Percentiles rank a stretch among this genome's conserved stretches.
Conservation (phyloP, 768 basidiomycete species). For the Kwoniella pini region DNA sequence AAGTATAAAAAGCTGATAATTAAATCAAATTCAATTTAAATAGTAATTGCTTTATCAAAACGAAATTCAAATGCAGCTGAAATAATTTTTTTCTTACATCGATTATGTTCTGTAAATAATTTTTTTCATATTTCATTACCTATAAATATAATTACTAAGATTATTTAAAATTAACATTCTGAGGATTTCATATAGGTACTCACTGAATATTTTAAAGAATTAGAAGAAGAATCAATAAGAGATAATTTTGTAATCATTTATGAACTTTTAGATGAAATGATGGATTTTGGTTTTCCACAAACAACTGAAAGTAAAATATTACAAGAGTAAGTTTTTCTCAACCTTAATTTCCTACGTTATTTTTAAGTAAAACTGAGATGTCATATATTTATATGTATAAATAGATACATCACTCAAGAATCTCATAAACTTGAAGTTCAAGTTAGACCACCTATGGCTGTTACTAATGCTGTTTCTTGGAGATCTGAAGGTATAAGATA, state of each 20-base stretch:
- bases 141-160: no score
- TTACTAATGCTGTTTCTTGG: constrained; percentile 99
- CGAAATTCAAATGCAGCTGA: constrained; percentile 94
- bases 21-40: neutral
- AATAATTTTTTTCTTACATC: constrained; percentile 93
- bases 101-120: constrained; percentile 63
- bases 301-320: constrained; percentile 99
- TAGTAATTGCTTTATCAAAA: constrained; percentile 93
- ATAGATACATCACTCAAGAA: constrained; percentile 98
- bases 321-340: constrained; percentile 71
- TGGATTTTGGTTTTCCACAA: constrained; percentile 99
- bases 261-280: constrained; percentile 98
- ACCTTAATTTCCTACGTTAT: no score
- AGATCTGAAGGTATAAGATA: constrained; percentile 95
- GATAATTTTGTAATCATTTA: constrained; percentile 99
- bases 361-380: no score
- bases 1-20: no score
- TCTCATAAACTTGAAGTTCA: constrained; percentile 94
- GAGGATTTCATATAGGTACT: constrained; percentile 64
- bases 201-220: constrained; percentile 98
- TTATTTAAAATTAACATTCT: no score
- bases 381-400: no score
- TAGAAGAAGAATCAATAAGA: constrained; percentile 97
- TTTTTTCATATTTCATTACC: neutral
- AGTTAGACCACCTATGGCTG: constrained; percentile 89